Percentiles rank a stretch among this genome's conserved stretches.
These are phyloP conservation scores for Epichloe festucae DNA, from an alignment of 2,329 filamentous ascomycete species.

Conservation along the genomic window DNA sequence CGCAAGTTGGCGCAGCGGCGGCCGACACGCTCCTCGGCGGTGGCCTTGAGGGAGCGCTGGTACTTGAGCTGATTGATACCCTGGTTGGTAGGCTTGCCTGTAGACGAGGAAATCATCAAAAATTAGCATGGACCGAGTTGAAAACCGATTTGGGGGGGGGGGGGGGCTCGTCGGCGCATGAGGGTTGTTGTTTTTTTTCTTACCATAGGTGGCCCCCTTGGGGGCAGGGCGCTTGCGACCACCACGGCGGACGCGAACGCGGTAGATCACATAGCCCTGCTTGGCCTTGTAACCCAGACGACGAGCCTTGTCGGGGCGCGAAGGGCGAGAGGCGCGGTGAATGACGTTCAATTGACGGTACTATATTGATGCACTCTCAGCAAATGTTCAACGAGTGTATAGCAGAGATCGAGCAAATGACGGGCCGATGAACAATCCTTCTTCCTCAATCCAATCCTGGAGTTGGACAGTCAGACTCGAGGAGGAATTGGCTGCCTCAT, in stretches of 20 bases:
- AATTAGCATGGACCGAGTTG: background rate
- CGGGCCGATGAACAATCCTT: background rate
- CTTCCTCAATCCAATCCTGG: background rate
- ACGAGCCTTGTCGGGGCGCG: constrained; percentile 98
- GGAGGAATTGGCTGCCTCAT: background rate
- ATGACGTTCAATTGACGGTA: constrained; percentile 99
- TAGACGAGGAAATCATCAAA: constrained; percentile 5
- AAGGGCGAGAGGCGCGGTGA: constrained; percentile 96
- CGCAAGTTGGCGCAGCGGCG: constrained; percentile 97
- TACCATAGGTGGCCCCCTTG: constrained; percentile 99
- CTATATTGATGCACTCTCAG: constrained; percentile 99
- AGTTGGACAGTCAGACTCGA: background rate
- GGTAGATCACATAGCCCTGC: constrained; percentile 99
- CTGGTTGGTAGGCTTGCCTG: constrained; percentile 99
- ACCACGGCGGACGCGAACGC: constrained; percentile 94
- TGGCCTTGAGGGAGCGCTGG: constrained; percentile 96
- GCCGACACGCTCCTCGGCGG: constrained; percentile 99
- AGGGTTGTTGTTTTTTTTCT: constrained; percentile 18
- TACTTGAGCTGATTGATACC: constrained; percentile 99
- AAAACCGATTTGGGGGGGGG: too few species aligned
- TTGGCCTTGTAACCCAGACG: constrained; percentile 99
- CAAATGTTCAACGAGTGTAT: constrained; percentile 99
- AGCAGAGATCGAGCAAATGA: constrained; percentile 36
- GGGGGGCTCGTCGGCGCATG: background rate
- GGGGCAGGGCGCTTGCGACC: constrained; percentile 92